Evolutionary conservation across 768 basidiomycete genomes (phyloP), one percentile per base, ranked within the genome.

Genomic region (Amanita thiersii): DNA sequence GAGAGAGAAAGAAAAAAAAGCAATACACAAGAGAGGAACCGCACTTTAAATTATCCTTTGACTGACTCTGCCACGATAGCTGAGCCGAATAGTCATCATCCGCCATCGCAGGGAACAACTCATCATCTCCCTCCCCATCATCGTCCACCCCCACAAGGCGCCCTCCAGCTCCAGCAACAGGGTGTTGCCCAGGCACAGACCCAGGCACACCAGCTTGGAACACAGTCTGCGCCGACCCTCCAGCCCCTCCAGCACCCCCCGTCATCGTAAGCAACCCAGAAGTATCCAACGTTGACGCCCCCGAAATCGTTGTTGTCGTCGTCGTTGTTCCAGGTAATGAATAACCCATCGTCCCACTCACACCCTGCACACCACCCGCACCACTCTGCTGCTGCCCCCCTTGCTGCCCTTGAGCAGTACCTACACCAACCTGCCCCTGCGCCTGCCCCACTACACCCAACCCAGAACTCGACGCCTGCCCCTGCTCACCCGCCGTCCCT

Each of bases 81-180:
- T 88, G 87, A 1, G 85, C 83, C 8, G 86, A 86, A 57, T 87
- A 89, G 48, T 89, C 87, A 47, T 89, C 87, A 47, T 90, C 87
- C 1, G 86, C 86, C 86, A 89, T 88, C 5, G 82, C 84, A 32
- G 85, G 84, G 24, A 87, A 56, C 31, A 86, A 56, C 49, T 89
- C 85, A 44, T 89, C 86, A 37, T 88, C 86, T 7, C 73, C 84
- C 44, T 81, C 86, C 0, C 62, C 84, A n/a, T 82, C 74, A 19
- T 75, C 74, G 18, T 74, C 72, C 42, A 43, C 41, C 19, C 54
- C 57, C 25, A 46, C 42, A 3, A 43, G 50, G 23, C 51, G 45
- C 14, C 32, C 17, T 21, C 26, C n/a, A n/a, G n/a, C n/a, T n/a
- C n/a, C n/a, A n/a, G n/a, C n/a, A n/a, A n/a, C n/a, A n/a, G n/a